Percentiles rank a stretch among this genome's conserved stretches.
Conservation (phyloP, 2,329 filamentous ascomycete species). For the Venturia nashicola region DNA sequence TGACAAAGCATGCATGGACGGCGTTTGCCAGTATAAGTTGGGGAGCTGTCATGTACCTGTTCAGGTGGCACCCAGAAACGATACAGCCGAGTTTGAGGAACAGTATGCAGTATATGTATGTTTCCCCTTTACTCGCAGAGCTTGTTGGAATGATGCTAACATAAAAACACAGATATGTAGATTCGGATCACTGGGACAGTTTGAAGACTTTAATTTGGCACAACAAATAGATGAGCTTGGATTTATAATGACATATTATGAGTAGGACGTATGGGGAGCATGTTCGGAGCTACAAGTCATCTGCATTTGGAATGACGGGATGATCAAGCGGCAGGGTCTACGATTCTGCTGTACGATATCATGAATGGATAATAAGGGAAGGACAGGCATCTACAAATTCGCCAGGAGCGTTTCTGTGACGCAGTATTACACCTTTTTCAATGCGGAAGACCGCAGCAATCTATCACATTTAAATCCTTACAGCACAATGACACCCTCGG, state of each 20-base stretch:
- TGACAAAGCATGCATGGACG: constrained; percentile 65
- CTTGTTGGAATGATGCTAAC: constrained; percentile 13
- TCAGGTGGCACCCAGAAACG: constrained; percentile 80
- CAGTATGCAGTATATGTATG: constrained; percentile 97
- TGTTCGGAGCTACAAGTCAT: neutral
- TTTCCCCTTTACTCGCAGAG: constrained; percentile 14
- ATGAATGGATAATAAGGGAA: neutral
- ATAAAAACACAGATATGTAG: constrained; percentile 44
- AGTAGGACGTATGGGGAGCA: neutral
- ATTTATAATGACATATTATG: neutral
- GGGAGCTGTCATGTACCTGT: constrained; percentile 92
- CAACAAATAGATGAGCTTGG: constrained; percentile 44
- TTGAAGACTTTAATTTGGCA: constrained; percentile 76
- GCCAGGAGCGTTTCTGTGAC: neutral
- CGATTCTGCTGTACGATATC: neutral
- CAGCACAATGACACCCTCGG: neutral
- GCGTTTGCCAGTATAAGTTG: constrained; percentile 84
- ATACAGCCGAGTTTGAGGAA: constrained; percentile 82
- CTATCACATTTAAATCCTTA: neutral
- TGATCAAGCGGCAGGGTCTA: neutral
- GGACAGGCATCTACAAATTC: neutral
- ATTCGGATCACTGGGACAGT: constrained; percentile 83
- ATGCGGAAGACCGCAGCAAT: neutral
- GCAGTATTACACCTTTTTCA: no score
- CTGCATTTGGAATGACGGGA: neutral